These are phyloP conservation scores for Didymosphaeria variabile DNA, from an alignment of 2,329 filamentous ascomycete species.

Conservation along the genomic window DNA sequence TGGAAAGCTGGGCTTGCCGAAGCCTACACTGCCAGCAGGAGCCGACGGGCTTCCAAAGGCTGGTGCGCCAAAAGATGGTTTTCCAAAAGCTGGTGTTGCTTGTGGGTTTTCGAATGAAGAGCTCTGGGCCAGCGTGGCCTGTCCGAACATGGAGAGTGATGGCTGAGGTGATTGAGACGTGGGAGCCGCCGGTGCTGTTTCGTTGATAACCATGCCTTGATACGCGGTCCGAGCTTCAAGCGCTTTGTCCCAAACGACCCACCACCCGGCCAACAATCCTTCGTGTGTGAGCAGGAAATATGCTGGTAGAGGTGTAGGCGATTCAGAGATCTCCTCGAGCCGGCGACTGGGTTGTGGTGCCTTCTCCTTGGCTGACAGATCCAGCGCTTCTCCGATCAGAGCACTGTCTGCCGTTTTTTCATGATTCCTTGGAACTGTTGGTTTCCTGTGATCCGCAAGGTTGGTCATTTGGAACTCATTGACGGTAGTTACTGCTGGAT, in stretches of 20 bases:
- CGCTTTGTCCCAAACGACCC: conserved; percentile 89
- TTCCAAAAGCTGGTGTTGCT: conserved; percentile 38
- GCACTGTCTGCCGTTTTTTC: conserved; percentile 71
- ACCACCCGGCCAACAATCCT: conserved; percentile 86
- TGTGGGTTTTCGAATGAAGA: conserved; percentile 25
- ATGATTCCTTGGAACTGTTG: conserved; percentile 63
- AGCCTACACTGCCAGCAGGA: conserved; percentile 23
- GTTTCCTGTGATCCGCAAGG: conserved; percentile 77
- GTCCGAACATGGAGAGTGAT: conserved; percentile 19
- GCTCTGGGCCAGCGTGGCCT: conserved; percentile 27
- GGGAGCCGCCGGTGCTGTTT: conserved; percentile 39
- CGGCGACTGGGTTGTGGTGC: conserved; percentile 79
- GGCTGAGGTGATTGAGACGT: conserved; percentile 13
- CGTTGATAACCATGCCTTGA: conserved; percentile 67
- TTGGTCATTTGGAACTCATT: conserved; percentile 78
- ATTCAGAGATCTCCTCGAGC: conserved; percentile 80
- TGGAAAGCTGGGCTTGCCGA: conserved; percentile 30
- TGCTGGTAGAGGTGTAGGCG: conserved; percentile 80
- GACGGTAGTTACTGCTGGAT: conserved; percentile 67
- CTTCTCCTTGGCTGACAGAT: conserved; percentile 83
- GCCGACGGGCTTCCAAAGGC: conserved; percentile 39
- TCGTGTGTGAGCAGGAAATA: conserved; percentile 89
- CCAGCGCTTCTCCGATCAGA: conserved; percentile 80
- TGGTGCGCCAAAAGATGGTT: conserved; percentile 25
- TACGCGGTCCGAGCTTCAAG: conserved; percentile 78